Conservation (phyloP, 2,329 filamentous ascomycete genomes). For the Sordariomycetes sp. region DNA sequence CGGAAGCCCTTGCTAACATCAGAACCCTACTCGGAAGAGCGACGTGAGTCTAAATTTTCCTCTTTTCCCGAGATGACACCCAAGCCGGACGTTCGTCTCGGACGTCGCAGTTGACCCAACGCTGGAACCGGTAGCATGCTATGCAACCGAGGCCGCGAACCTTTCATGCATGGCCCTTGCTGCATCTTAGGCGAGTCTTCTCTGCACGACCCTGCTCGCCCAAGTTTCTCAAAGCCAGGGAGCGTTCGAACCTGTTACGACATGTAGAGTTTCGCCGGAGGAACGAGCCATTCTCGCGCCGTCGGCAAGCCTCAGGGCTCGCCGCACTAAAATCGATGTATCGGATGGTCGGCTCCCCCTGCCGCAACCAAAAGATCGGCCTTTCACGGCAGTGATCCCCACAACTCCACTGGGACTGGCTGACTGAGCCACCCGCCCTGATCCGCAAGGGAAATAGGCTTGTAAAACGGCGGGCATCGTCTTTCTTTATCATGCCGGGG, state of each 20-base stretch:
- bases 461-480: too few species aligned
- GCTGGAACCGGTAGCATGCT: neutral
- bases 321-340: neutral
- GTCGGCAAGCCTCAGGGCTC: neutral
- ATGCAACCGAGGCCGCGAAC: neutral
- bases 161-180: neutral
- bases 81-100: neutral
- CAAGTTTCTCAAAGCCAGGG: too few species aligned
- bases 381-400: too few species aligned
- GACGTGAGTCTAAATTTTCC: neutral
- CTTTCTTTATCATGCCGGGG: too few species aligned
- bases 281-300: too few species aligned
- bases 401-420: too few species aligned
- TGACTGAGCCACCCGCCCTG: too few species aligned
- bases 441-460: too few species aligned
- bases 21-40: neutral
- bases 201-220: neutral
- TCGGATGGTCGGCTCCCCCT: neutral
- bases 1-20: too few species aligned
- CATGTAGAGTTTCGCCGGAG: too few species aligned
- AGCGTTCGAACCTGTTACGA: too few species aligned
- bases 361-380: neutral
- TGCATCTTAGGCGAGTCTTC: neutral
- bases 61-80: neutral
- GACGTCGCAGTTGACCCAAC: neutral